phyloP scores from a whole-genome alignment of 176 grass and related monocot genomes.

The Paspalum notatum region DNA sequence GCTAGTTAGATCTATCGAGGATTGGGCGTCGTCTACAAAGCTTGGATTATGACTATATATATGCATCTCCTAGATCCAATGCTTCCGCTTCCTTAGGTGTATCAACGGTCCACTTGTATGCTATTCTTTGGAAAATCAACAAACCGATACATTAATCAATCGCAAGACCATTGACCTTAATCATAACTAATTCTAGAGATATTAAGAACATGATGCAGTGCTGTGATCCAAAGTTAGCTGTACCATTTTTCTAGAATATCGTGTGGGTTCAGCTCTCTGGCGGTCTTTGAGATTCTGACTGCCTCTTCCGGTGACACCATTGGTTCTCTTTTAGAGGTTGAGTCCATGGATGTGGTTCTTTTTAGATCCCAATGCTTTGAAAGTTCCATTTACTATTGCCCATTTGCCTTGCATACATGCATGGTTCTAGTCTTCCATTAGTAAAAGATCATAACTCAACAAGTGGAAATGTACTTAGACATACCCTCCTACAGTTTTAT shows the following conservation, averaged over 20 bases:
- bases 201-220: conserved; percentile 21
- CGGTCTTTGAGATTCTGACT: conserved; percentile 44
- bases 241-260: conserved; percentile 40
- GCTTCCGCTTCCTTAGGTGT: conserved; percentile 27
- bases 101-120: conserved; percentile 31
- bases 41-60: conserved; percentile 49
- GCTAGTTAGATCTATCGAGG: conserved; percentile 37
- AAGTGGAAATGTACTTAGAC: not conserved
- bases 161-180: conserved; percentile 58
- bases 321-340: conserved; percentile 25
- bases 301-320: conserved; percentile 31
- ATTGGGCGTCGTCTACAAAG: conserved; percentile 36
- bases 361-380: conserved; percentile 68
- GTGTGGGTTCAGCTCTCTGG: conserved; percentile 30
- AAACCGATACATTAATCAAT: conserved; percentile 37
- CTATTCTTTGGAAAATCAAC: conserved; percentile 35
- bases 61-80: conserved; percentile 58
- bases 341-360: conserved; percentile 43
- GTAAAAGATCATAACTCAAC: not conserved
- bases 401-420: conserved; percentile 25
- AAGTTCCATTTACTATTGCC: conserved; percentile 41
- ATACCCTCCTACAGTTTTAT: not conserved
- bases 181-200: conserved; percentile 36
- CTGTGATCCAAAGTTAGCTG: conserved; percentile 53
- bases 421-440: conserved; percentile 2